Base-by-base conservation (phyloP, 371 early-diverging fungal genomes). In the Rhizopus delemar region DNA sequence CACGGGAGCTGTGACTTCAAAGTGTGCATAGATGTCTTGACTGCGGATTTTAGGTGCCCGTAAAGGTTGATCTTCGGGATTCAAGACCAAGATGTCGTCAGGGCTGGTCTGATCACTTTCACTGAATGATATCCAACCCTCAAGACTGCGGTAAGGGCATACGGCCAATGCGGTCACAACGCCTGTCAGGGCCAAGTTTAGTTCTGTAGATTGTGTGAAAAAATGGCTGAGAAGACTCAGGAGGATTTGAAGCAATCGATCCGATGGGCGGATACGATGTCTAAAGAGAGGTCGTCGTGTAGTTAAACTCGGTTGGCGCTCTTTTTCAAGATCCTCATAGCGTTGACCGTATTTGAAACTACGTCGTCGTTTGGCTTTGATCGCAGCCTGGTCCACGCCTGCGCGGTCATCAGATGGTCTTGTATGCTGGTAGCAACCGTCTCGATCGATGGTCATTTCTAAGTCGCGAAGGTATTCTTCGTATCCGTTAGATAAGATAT, bases 181-280 rank as follows among this genome's bases (percentile, higher is more conserved):
- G 16, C 93, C 94, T 0, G 96, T 94, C 41, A 97, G 70, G 0
- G 93, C 93, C 63, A 97, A 61, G 69, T 97, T 97, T 57, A 94
- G 84, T 49, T 91, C 90, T 29, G 89, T 86, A 8, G 94, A 88
- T 63, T 96, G 94, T 0, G 87, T 85, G 71, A 94, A 95, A 59
- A 93, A 95, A 52, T 86, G 87, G 8, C 84, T 77, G 31, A 91
- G 77, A 6, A 88, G 69, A 9, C 73, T 77, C 38, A 90, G 69
- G 38, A 91, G 69, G 39, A 80, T 85, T 36, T 86, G 87, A 6
- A 91, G 65, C 6, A 90, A 62, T 0, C 86, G 84, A 69, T 91
- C 91, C 8, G 85, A 76, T 5, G 81, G 76, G 38, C 75, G 68
- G 36, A 89, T 65, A 48, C 82, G 78, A 53, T 88, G 85, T 49